These are phyloP conservation scores for Fraxinus americana DNA, from an alignment of 257 asterid genomes.

Conservation along the genomic window DNA sequence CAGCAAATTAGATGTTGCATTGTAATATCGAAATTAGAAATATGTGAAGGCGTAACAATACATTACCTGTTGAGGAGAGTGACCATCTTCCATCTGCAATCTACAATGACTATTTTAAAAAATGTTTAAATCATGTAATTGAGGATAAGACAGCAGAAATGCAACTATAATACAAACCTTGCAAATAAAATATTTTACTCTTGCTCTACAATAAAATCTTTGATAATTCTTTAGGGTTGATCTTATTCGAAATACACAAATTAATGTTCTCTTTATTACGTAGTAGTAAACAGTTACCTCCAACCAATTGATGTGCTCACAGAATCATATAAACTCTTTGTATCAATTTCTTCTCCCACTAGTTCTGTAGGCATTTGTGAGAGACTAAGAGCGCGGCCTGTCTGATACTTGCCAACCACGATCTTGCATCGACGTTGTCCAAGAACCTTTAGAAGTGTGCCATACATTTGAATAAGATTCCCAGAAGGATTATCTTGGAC, in stretches of 20 bases:
- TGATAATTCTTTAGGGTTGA: no score
- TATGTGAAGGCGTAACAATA: not conserved
- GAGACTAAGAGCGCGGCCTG: constrained; percentile 44
- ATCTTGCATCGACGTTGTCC: constrained; percentile 60
- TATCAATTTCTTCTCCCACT: constrained; percentile 39
- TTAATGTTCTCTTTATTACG: no score
- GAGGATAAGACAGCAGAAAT: no score
- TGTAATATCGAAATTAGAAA: no score
- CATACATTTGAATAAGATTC: constrained; percentile 46
- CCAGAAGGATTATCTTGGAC: constrained; percentile 46
- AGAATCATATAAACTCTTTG: constrained; percentile 41
- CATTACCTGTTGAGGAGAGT: constrained; percentile 56
- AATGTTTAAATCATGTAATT: no score
- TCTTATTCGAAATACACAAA: no score
- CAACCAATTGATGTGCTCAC: constrained; percentile 18
- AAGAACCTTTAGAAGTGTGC: constrained; percentile 48
- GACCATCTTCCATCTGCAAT: constrained; percentile 24
- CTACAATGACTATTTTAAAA: no score
- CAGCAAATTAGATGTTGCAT: no score
- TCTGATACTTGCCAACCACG: constrained; percentile 66
- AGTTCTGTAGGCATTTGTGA: constrained; percentile 39
- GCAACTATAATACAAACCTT: no score
- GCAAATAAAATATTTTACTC: no score
- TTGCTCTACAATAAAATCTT: no score
- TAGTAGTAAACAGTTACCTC: no score